Conservation (phyloP, 768 basidiomycete genomes). For the Amanita pseudoporphyria region DNA sequence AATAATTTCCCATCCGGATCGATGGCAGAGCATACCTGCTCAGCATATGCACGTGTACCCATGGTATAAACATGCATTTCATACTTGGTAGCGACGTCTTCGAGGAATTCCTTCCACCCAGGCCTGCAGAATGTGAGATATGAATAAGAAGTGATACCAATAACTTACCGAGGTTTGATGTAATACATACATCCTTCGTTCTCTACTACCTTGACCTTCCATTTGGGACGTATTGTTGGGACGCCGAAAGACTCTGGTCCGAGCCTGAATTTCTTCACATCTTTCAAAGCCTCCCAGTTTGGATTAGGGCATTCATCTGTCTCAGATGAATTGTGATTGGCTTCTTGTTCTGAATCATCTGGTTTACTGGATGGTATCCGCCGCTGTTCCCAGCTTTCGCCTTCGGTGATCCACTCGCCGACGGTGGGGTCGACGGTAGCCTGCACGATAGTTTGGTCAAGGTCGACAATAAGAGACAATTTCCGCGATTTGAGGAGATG, state of each 20-base stretch:
- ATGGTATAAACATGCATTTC: constrained; percentile 99
- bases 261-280: constrained; percentile 84
- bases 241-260: constrained; percentile 66
- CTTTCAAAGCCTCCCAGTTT: constrained; percentile 86
- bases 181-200: constrained; percentile 91
- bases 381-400: constrained; percentile 68
- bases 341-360: constrained; percentile 21
- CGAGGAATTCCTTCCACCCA: constrained; percentile 75
- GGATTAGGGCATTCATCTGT: constrained; percentile 66
- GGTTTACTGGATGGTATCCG: constrained; percentile 23
- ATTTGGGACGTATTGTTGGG: constrained; percentile 33
- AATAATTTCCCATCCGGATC: constrained; percentile 85
- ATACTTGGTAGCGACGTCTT: constrained; percentile 63
- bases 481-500: constrained; percentile 68
- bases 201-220: constrained; percentile 56
- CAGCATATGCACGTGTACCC: constrained; percentile 96
- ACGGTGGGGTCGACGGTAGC: constrained; percentile 98
- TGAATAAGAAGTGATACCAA: constrained; percentile 7
- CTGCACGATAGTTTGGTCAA: constrained; percentile 98
- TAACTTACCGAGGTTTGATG: constrained; percentile 85
- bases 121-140: constrained; percentile 37
- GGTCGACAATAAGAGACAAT: constrained; percentile 93
- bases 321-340: constrained; percentile 30
- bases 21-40: constrained; percentile 88
- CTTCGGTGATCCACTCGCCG: constrained; percentile 91